Evolutionary conservation across 805 yeast species (phyloP), one percentile per base, ranked within the genome.

Genomic region (Ogataea neopini): DNA sequence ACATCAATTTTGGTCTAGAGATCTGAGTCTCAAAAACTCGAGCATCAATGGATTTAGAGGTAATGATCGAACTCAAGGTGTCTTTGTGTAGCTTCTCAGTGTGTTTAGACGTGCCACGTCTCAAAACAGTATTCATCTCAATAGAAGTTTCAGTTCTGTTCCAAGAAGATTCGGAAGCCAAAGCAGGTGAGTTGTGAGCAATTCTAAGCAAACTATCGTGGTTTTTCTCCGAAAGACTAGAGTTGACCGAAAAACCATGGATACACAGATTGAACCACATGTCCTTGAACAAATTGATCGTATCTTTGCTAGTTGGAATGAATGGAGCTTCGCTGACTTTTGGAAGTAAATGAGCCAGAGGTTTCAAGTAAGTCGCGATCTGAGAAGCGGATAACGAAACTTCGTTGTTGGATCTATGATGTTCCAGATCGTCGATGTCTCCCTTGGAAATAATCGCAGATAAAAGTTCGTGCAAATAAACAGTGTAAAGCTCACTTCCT

Each of bases 191-290:
- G 60, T 79, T 86, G 62, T 85, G 80, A 1, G 99, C 98, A 55
- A 94, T 86, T 45, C 82, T 71, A 56, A 77, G 73, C 35, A 92
- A 72, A 22, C 80, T 79, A 0, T 56, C 56, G 36, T 67, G 63
- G 58, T 78, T 75, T n/a, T 68, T 67, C 46, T 69, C 67, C 13
- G 80, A 76, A 59, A 83, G 70, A 11, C 72, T 71, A 0, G 94
- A 82, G 30, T 73, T 73, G 46, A 73, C 72, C n/a, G 81, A 77
- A 62, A 83, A 89, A 0, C 99, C 99, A 66, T 94, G 96, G 22
- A 91, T 86, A 3, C 84, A 92, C 75, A 94, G 73, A 60, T 92
- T 94, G 65, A 88, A 89, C 99, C 99, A 94, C 37, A 89, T 81
- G 65, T 94, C 86, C 60, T 95, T 78, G 72, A 92, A 88, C 49